Percentiles rank a stretch among this genome's conserved stretches.
Evolutionary conservation across 2,329 filamentous ascomycete genomes (phyloP).

Genomic region (Verticillium dahliae): DNA sequence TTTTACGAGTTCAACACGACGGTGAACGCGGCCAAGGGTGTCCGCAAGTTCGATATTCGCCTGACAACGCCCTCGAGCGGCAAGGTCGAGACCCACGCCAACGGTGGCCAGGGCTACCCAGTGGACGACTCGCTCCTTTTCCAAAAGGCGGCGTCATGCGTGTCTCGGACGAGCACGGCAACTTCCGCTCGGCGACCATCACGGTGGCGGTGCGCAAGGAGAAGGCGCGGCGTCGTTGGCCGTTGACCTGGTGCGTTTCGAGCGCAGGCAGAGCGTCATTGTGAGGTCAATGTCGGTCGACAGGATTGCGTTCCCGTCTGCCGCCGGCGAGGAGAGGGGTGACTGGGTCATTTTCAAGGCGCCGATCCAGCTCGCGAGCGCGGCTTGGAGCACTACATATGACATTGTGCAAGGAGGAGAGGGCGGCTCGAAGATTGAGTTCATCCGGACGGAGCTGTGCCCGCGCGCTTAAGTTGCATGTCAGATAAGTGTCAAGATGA

Average conservation of each 20-base stretch:
- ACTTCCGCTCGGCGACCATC: constrained; percentile 6
- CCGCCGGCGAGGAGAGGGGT: constrained; percentile 2
- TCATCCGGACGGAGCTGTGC: constrained; percentile 9
- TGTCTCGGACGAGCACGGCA: constrained; percentile 8
- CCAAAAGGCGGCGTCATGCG: constrained; percentile 18
- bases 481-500: too few species aligned
- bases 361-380: constrained; percentile 6
- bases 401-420: constrained; percentile 7
- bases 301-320: constrained; percentile 3
- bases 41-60: constrained; percentile 23
- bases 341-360: constrained; percentile 5
- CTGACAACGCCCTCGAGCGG: constrained; percentile 16
- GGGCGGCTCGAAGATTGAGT: constrained; percentile 5
- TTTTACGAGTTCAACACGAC: constrained; percentile 22
- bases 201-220: constrained; percentile 8
- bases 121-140: constrained; percentile 19
- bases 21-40: constrained; percentile 16
- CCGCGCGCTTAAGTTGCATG: neutral
- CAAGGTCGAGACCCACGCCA: constrained; percentile 14
- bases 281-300: constrained; percentile 5
- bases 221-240: neutral
- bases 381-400: constrained; percentile 10
- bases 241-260: constrained; percentile 8
- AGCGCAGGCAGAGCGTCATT: constrained; percentile 7
- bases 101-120: constrained; percentile 20